These are phyloP conservation scores for Chenopodium quinoa DNA, from an alignment of 148 eudicot species.

Conservation along the genomic window DNA sequence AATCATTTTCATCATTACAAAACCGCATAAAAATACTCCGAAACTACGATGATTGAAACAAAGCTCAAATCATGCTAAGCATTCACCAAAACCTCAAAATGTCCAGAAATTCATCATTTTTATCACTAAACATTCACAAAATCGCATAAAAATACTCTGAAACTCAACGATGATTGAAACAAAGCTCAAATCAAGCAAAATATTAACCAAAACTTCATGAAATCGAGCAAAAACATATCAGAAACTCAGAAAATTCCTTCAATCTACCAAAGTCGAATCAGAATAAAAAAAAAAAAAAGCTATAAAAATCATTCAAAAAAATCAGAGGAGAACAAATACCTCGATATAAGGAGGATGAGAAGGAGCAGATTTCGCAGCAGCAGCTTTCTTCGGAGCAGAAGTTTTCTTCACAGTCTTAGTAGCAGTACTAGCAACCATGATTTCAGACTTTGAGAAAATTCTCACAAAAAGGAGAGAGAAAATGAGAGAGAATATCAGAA, in stretches of 20 bases:
- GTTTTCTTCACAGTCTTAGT: constrained; percentile 30
- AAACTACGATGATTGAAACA: too few species aligned
- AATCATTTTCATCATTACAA: too few species aligned
- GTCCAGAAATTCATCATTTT: background rate
- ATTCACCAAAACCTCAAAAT: too few species aligned
- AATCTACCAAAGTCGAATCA: background rate
- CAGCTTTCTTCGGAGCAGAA: constrained; percentile 28
- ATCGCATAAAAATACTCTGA: too few species aligned
- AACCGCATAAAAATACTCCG: too few species aligned
- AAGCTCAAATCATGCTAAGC: too few species aligned
- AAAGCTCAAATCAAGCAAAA: too few species aligned
- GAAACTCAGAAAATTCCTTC: background rate
- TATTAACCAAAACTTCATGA: too few species aligned
- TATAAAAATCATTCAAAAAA: background rate
- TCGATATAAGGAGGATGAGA: constrained; percentile 49
- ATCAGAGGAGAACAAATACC: constrained; percentile 1
- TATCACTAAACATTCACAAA: too few species aligned
- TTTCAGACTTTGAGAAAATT: background rate
- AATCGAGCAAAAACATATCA: background rate
- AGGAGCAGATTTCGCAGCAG: constrained; percentile 32
- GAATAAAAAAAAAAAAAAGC: background rate
- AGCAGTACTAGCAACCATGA: constrained; percentile 27
- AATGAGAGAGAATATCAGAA: background rate
- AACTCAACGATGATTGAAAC: too few species aligned
- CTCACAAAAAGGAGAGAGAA: background rate